A percentile compares a stretch with the other conserved stretches of the same genome.
Conservation (phyloP, 2,329 filamentous ascomycete species). For the Teratosphaeria nubilosa region DNA sequence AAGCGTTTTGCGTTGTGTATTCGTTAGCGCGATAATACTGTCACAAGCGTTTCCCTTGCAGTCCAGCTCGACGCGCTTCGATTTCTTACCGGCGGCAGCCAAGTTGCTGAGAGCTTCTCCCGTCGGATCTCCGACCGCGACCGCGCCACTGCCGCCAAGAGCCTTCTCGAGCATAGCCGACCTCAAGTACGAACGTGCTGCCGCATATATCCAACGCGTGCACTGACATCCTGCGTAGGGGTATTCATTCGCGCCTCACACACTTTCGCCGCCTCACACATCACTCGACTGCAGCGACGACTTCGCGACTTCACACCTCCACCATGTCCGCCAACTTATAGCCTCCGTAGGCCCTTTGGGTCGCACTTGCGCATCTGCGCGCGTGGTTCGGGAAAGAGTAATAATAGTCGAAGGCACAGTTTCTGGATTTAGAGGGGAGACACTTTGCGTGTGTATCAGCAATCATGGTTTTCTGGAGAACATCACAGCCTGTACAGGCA, state of each 20-base stretch:
- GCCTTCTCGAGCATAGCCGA: background rate
- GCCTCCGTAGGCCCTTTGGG: conserved; percentile 5
- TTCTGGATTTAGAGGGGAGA: background rate
- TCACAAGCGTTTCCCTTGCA: background rate
- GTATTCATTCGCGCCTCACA: background rate
- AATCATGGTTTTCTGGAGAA: conserved; percentile 8
- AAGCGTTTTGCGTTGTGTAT: background rate
- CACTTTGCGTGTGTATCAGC: background rate
- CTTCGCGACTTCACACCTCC: background rate
- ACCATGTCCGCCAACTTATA: conserved; percentile 4
- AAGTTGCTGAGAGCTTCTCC: background rate
- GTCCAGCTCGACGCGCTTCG: background rate
- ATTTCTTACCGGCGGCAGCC: background rate
- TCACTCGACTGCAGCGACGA: background rate
- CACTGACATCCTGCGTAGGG: background rate
- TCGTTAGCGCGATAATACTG: background rate
- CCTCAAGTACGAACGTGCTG: background rate
- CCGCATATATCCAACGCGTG: background rate
- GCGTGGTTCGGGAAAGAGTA: background rate
- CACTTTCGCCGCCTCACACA: background rate
- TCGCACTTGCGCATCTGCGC: conserved; percentile 2
- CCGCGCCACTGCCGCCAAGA: background rate
- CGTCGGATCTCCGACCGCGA: background rate
- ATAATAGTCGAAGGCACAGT: background rate
- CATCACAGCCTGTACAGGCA: conserved; percentile 5